phyloP scores from a whole-genome alignment of 2,329 filamentous ascomycete species.

The Myriosclerotinia scirpicola region DNA sequence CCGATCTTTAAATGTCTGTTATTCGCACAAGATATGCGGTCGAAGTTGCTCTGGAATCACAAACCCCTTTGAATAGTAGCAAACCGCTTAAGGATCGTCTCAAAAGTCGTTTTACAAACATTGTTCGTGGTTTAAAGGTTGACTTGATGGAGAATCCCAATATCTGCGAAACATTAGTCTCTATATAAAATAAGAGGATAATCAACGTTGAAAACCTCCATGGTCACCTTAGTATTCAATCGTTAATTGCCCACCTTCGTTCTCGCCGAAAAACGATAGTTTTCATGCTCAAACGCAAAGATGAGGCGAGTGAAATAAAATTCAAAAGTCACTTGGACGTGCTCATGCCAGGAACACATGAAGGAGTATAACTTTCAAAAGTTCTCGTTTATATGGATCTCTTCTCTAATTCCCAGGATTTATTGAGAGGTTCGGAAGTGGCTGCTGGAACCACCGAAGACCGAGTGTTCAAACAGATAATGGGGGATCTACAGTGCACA shows the following conservation, averaged over 20 bases:
- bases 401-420: accelerated
- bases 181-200: neutral
- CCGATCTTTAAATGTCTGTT: neutral
- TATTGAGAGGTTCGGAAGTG: neutral
- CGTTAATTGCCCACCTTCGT: neutral
- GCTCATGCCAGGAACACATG: neutral
- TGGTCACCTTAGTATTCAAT: neutral
- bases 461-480: neutral
- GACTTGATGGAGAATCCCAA: neutral
- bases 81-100: neutral
- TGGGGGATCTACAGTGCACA: neutral
- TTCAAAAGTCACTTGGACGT: neutral
- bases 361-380: neutral
- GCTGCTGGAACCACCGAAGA: neutral
- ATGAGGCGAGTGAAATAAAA: neutral
- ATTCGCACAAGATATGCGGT: accelerated
- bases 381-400: neutral
- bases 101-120: neutral
- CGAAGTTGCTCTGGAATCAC: accelerated
- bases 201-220: neutral
- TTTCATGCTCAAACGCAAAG: neutral
- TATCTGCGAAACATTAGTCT: neutral
- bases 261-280: neutral
- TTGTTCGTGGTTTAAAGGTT: neutral
- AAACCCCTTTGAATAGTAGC: neutral